Base-by-base conservation (phyloP, 1,284 basidiomycete species). In the Naganishia sp. region DNA sequence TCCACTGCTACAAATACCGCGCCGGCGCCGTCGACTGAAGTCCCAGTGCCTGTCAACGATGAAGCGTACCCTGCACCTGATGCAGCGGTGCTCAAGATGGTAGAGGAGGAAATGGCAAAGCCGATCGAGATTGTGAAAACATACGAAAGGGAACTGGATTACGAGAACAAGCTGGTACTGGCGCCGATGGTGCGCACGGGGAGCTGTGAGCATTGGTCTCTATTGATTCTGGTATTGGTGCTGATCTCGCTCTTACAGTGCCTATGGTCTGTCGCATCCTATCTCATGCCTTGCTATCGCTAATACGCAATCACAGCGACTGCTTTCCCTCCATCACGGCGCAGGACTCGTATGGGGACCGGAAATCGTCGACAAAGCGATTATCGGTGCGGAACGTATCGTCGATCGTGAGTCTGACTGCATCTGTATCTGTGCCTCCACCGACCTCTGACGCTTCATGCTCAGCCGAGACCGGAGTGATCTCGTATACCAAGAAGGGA, bases 111-210 rank as follows among this genome's bases (percentile, higher is more conserved):
- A 36, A 79, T 80, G 77, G 36, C 25, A 0, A 43, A 70, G 18
- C 73, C 76, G 7, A 56, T 79, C 52, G 78, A 79, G 66, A 55
- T 63, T 23, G 28, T 53, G 3, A 74, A 71, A 63, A 64, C 55
- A 13, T 79, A 80, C 56, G 69, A 71, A 4, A 66, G 71, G 42
- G 75, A 76, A 65, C 42, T 79, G 28, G 75, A 78, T 44, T 83
- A 82, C 81, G 88, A 87, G 72, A 84, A 92, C 81, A 91, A 90
- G 28, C 81, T 94, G 42, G 88, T 94, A 74, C 84, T 97, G 25
- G 94, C 94, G 11, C 94, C 94, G 6, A 97, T 97, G 94, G 94
- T 97, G 61, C 86, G 93, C 73, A 94, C 91, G 63, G 92, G 94
- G 68, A 88, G 88, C 71, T 81, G 92, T 94, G 80, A 77, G 88